A percentile compares a stretch with the other conserved stretches of the same genome.
Conservation (phyloP, 225 moss, liverwort and hornwort species). For the Thuidium tamariscinum region DNA sequence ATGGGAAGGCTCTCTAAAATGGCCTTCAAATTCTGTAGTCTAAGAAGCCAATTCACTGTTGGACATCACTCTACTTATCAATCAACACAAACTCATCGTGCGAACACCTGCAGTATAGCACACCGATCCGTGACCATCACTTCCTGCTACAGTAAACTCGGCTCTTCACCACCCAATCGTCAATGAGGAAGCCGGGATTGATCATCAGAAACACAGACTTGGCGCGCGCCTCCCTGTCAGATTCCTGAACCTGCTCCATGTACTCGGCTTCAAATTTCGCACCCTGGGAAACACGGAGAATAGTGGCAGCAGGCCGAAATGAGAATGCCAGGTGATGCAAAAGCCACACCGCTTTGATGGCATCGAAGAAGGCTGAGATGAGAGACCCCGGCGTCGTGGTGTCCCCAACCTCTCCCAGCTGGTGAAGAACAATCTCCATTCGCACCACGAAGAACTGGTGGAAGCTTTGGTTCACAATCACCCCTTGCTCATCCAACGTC, state of each 20-base stretch:
- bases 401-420: slow-evolving; percentile 27
- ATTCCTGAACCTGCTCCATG: slow-evolving; percentile 34
- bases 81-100: slow-evolving; percentile 2
- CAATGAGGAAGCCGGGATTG: slow-evolving; percentile 37
- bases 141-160: slow-evolving; percentile 42
- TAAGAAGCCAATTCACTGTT: background rate
- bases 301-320: slow-evolving; percentile 25
- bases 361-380: slow-evolving; percentile 35
- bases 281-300: slow-evolving; percentile 28
- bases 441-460: slow-evolving; percentile 34
- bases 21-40: slow-evolving; percentile 7
- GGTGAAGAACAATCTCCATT: slow-evolving; percentile 37
- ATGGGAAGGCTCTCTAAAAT: slow-evolving; percentile 34
- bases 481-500: slow-evolving; percentile 19
- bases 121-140: background rate
- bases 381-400: slow-evolving; percentile 14
- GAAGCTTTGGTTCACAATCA: slow-evolving; percentile 28
- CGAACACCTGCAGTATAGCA: background rate
- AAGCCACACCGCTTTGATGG: slow-evolving; percentile 41
- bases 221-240: background rate
- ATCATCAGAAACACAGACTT: slow-evolving; percentile 35
- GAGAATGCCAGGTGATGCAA: slow-evolving; percentile 42
- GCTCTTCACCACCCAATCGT: slow-evolving; percentile 21
- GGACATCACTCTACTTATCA: background rate
- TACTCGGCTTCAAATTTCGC: slow-evolving; percentile 13